Evolutionary conservation across 495 filamentous ascomycete genomes (phyloP), one percentile per base, ranked within the genome.

Genomic region (Astrothelium subdiscretum): DNA sequence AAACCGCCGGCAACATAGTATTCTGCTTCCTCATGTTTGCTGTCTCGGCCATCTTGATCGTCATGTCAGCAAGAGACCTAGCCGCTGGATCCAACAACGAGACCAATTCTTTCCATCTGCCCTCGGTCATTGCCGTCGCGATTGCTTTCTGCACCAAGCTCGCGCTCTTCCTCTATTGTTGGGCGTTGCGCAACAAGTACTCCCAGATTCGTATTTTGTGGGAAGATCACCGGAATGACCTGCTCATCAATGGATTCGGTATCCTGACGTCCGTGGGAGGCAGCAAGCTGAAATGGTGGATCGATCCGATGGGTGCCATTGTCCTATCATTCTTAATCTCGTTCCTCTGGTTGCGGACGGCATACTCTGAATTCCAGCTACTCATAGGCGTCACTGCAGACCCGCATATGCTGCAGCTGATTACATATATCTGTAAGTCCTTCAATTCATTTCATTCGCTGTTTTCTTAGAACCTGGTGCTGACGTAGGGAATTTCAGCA

Each of bases 21-120:
- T 98, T 98, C 79, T 96, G 92, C 76, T 96, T 95, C 76, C 80
- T 98, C 68, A 98, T 98, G 94, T 88, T 83, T 54, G 78, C 89
- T 52, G 92, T 98, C 20, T 96, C 91, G 2, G 79, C 89, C 65
- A 89, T 97, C 72, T 80, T 98, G 26, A 90, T 98, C 64, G 91
- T 92, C 44, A 87, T 96, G 72, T 91, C 91, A 0, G 77, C 83
- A 31, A 80, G 85, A 26, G 87, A 95, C 38, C 77, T 98, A 8
- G 78, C 72, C 12, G 67, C 59, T 4, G 72, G 71, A n/a, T 69
- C 66, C 18, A 22, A 32, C 26, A 58, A 69, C 20, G 75, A 76
- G 10, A 71, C 71, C 24, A 71, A 66, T 27, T 57, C 64, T 18
- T 96, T 98, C 79, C 84, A 95, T 67, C 74, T 96, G 0, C 87